These are phyloP conservation scores for Loxodes magnus DNA, from an alignment of 73 alveolate genomes.

Conservation along the genomic window DNA sequence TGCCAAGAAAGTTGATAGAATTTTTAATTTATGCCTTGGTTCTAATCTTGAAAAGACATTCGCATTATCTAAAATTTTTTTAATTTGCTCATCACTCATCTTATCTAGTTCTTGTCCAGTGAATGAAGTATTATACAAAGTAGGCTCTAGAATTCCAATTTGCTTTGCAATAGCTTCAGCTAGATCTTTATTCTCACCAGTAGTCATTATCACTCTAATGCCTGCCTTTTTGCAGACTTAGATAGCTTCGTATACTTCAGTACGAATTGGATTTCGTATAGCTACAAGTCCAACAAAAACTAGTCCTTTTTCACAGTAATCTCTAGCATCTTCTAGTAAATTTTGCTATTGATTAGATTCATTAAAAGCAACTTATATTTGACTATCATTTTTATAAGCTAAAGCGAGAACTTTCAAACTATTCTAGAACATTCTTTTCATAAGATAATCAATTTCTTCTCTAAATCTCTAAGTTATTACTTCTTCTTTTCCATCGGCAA, in stretches of 20 bases:
- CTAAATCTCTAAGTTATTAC: slow-evolving; percentile 12
- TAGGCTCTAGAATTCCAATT: slow-evolving; percentile 57
- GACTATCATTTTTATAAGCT: slow-evolving; percentile 24
- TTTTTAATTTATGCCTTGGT: slow-evolving; percentile 66
- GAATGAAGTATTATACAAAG: slow-evolving; percentile 28
- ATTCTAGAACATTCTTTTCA: slow-evolving; percentile 6
- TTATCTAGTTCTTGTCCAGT: slow-evolving; percentile 68
- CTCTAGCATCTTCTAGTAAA: slow-evolving; percentile 21
- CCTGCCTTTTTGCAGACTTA: slow-evolving; percentile 91
- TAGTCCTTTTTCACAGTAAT: slow-evolving; percentile 47
- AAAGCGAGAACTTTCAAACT: slow-evolving; percentile 41
- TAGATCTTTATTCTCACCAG: slow-evolving; percentile 92
- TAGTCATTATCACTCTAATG: slow-evolving; percentile 90
- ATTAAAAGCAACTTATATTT: slow-evolving; percentile 29
- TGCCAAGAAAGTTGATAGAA: not conserved
- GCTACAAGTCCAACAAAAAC: slow-evolving; percentile 81
- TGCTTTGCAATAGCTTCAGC: slow-evolving; percentile 93
- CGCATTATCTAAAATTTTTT: slow-evolving; percentile 13
- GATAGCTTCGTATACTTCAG: slow-evolving; percentile 83
- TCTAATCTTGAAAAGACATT: slow-evolving; percentile 83
- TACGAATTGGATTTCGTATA: slow-evolving; percentile 90
- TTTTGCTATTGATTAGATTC: slow-evolving; percentile 43
- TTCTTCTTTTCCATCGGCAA: slow-evolving; percentile 46
- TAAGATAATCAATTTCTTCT: slow-evolving; percentile 2
- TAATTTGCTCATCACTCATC: slow-evolving; percentile 21